phyloP scores from a whole-genome alignment of 116 monocot genomes.

The Phalaenopsis hybrid region DNA sequence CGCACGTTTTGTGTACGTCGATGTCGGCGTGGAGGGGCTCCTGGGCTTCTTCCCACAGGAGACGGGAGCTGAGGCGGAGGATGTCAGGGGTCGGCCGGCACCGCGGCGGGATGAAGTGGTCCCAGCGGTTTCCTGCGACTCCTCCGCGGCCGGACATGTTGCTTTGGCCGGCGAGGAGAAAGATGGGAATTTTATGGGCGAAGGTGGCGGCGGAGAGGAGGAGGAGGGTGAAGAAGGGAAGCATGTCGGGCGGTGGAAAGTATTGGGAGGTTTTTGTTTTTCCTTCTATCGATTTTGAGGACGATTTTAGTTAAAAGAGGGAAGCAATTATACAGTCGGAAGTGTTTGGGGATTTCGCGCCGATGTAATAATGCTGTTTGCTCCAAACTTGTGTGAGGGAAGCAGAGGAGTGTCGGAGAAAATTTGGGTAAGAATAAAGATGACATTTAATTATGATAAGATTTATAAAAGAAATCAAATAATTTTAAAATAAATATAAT shows the following conservation, averaged over 20 bases:
- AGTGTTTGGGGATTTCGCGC: not conserved
- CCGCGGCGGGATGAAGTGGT: constrained; percentile 31
- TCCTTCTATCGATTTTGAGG: not conserved
- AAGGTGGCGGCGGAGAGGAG: not conserved
- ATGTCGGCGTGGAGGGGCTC: constrained; percentile 87
- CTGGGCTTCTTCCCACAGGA: constrained; percentile 41
- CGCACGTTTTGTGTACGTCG: constrained; percentile 48
- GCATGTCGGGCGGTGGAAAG: not conserved
- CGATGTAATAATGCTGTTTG: too few relatives aligned
- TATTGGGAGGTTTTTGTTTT: not conserved
- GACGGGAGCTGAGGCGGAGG: constrained; percentile 48
- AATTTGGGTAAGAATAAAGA: too few relatives aligned
- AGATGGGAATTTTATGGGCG: constrained; percentile 22
- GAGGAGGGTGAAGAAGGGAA: not conserved
- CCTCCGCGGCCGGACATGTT: constrained; percentile 84
- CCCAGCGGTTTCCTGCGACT: constrained; percentile 27
- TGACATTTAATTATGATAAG: too few relatives aligned
- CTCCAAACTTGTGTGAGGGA: too few relatives aligned
- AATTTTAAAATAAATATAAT: too few relatives aligned
- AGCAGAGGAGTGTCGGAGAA: too few relatives aligned
- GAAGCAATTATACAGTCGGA: not conserved
- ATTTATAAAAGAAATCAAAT: too few relatives aligned
- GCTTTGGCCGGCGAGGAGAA: constrained; percentile 84
- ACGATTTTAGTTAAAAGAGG: not conserved
- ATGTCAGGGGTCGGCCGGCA: constrained; percentile 38